Evolutionary conservation across 768 basidiomycete genomes (phyloP), one percentile per base, ranked within the genome.

Genomic region (Kwoniella europaea): DNA sequence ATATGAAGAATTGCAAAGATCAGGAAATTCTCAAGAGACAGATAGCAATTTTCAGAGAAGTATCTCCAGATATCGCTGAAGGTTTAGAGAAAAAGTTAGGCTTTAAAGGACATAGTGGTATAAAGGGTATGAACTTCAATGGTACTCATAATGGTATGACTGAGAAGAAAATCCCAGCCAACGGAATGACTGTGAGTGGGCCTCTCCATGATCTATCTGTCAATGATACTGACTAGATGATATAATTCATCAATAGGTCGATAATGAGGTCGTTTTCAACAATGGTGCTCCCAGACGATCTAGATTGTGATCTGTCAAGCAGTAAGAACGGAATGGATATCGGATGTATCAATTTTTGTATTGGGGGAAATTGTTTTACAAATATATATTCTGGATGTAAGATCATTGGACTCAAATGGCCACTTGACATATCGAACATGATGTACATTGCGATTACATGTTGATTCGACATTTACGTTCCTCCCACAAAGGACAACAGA

Each of bases 61-160:
- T 97, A 67, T 88, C 91, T 81, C 90, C 92, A 78, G 86, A 84
- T 12, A 85, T 95, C 44, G 90, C 89, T 4, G 89, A 92, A 83
- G 88, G 91, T 71, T 86, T 98, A 74, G 92, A 92, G n/a, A 87
- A 87, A 76, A 91, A 89, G 2, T 86, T 94, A 63, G 89, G 89
- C 53, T 85, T 87, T 67, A 74, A 82, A 71, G 75, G 71, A 4
- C 74, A 77, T 63, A 62, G 69, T 1, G 67, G 70, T 16, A 69
- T 76, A 44, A 68, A 72, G 52, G 71, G 72, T 50, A 69, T 80
- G 70, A 57, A 55, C 41, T 80, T 80, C 68, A 80, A 80, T 57
- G 81, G 81, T 1, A 71, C 76, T 18, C 79, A 80, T 67, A 79
- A 79, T 52, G 81, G 79, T 52, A 71, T 78, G 69, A 65, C 64